These are phyloP conservation scores for Pyricularia sp. DNA, from an alignment of 2,329 filamentous ascomycete genomes.

Conservation along the genomic window DNA sequence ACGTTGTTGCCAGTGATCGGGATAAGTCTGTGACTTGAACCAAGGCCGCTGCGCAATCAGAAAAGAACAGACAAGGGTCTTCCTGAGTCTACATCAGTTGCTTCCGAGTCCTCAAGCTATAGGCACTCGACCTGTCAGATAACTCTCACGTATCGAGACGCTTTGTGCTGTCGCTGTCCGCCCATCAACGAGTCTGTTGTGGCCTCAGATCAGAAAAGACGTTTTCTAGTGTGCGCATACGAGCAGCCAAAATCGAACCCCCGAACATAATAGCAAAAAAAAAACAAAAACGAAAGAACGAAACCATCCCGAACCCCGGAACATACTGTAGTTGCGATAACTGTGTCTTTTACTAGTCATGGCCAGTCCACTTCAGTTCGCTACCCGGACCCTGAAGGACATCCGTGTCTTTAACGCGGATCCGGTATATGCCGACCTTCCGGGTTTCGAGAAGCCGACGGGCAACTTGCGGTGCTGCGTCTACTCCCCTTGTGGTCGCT, in stretches of 20 bases:
- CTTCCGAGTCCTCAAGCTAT: neutral
- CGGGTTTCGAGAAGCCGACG: conserved; percentile 77
- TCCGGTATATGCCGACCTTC: conserved; percentile 72
- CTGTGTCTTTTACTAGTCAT: conserved; percentile 92
- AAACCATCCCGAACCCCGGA: neutral
- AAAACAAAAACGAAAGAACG: conserved; percentile 3
- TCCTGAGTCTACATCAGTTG: neutral
- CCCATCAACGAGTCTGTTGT: neutral
- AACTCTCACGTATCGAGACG: neutral
- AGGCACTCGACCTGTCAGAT: neutral
- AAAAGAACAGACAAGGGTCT: neutral
- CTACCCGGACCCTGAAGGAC: conserved; percentile 91
- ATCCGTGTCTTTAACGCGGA: conserved; percentile 89
- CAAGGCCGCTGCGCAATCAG: neutral
- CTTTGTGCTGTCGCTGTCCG: neutral
- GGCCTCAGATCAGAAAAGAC: neutral
- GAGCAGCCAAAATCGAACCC: neutral
- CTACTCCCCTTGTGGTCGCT: conserved; percentile 92
- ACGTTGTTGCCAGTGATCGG: neutral
- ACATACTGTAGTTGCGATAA: conserved; percentile 6
- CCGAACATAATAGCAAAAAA: neutral
- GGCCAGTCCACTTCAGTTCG: conserved; percentile 87
- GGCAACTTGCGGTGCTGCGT: conserved; percentile 88
- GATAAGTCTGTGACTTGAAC: conserved; percentile 4
- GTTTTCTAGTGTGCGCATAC: neutral